Percentiles rank a stretch among this genome's conserved stretches.
Conservation (phyloP, 1,284 basidiomycete species). For the Coniferiporia weirii region DNA sequence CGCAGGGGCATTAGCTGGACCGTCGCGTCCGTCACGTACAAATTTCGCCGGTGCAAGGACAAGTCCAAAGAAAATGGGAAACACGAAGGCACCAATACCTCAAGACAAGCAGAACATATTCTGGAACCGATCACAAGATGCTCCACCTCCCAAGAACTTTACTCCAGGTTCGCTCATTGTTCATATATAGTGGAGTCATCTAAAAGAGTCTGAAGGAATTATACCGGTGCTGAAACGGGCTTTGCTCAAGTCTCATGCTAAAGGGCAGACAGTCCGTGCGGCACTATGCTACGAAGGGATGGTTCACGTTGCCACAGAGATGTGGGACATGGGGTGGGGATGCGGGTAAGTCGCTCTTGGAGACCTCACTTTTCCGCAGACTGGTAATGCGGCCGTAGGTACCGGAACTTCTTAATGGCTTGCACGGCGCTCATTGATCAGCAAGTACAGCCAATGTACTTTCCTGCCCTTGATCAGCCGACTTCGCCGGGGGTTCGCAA, state of each 20-base stretch:
- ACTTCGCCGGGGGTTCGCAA: conserved; percentile 64
- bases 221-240: conserved; percentile 59
- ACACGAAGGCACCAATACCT: background rate
- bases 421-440: conserved; percentile 72
- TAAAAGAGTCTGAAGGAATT: conserved; percentile 43
- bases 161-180: conserved; percentile 46
- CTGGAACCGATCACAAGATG: conserved; percentile 50
- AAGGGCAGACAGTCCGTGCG: conserved; percentile 51
- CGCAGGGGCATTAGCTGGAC: background rate
- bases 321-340: conserved; percentile 64
- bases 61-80: background rate
- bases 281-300: conserved; percentile 59
- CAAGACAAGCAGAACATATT: conserved; percentile 44
- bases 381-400: conserved; percentile 39
- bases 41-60: background rate
- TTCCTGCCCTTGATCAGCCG: conserved; percentile 48
- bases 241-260: conserved; percentile 46
- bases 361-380: conserved; percentile 2
- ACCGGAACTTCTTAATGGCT: conserved; percentile 82
- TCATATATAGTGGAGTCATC: background rate
- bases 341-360: conserved; percentile 52
- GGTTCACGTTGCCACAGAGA: conserved; percentile 55
- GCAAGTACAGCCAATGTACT: conserved; percentile 52
- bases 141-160: conserved; percentile 59
- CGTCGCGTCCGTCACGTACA: background rate